These are phyloP conservation scores for Paracorniculantispora psalliotae DNA, from an alignment of 2,329 filamentous ascomycete genomes.

Conservation along the genomic window DNA sequence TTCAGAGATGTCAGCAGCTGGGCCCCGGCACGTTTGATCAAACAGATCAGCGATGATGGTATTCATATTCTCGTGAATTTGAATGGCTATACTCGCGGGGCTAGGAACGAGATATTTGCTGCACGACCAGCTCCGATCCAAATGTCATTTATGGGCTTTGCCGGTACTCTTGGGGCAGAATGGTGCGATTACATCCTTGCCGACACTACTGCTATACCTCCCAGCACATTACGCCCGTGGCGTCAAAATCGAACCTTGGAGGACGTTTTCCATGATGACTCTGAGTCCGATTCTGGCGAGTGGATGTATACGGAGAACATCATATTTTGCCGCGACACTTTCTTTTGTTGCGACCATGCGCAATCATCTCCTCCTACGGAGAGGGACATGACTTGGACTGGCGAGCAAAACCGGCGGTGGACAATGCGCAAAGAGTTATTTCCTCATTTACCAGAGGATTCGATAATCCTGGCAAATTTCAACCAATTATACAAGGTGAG, in stretches of 20 bases:
- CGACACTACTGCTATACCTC: constrained; percentile 80
- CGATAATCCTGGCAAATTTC: constrained; percentile 93
- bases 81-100: constrained; percentile 96
- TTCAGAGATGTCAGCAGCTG: constrained; percentile 86
- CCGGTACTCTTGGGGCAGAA: constrained; percentile 89
- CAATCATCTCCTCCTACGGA: constrained; percentile 78
- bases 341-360: constrained; percentile 96
- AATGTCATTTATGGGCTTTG: constrained; percentile 99
- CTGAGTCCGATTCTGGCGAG: constrained; percentile 62
- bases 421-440: constrained; percentile 91
- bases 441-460: constrained; percentile 72
- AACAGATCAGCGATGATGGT: constrained; percentile 79
- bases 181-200: constrained; percentile 98
- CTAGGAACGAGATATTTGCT: constrained; percentile 96
- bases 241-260: constrained; percentile 69
- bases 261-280: constrained; percentile 63
- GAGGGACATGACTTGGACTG: constrained; percentile 67
- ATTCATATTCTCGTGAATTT: constrained; percentile 95
- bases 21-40: constrained; percentile 76
- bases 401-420: constrained; percentile 80
- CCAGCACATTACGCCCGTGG: constrained; percentile 72
- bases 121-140: constrained; percentile 91
- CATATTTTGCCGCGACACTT: constrained; percentile 88
- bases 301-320: constrained; percentile 99
- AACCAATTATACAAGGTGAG: constrained; percentile 96